Base-by-base conservation (phyloP, 306 rosid species). In the Ceratonia siliqua region DNA sequence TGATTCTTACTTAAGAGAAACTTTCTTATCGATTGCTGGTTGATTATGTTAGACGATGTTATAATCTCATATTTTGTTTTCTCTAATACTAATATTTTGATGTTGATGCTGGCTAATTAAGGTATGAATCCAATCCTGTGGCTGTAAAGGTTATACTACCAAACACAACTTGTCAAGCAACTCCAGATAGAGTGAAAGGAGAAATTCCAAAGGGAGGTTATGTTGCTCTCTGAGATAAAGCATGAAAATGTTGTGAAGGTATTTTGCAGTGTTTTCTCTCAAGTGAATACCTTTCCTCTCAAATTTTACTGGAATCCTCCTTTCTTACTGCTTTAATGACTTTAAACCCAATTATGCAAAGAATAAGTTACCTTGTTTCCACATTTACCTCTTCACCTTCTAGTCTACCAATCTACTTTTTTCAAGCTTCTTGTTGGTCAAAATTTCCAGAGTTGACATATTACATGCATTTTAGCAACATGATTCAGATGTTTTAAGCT, bases 161-260 rank as follows among this genome's bases (percentile, higher is more conserved):
- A 54, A 15, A n/a, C 39, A 70, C 30, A 77, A 43, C 80, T 35
- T 67, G 72, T 21, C 52, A 65, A 12, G 74, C 67, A 46, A 69
- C 72, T 69, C 53, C 55, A 52, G n/a, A n/a, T n/a, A n/a, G 82
- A 76, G 27, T 38, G 33, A 9, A 77, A 73, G 79, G 85, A 82
- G 42, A 82, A 38, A 48, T 87, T 87, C 54, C 84, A 82, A 72
- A 82, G 88, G 73, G 91, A 87, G 82, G 85, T 84, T 9, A 56
- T n/a, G 9, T 18, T 82, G 79, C 88, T 82, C 9, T 43, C 88
- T 20, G 82, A 61, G 73, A 52, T 75, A 42, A 77, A 79, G 49
- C 91, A 84, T 77, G 85, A 79, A 9, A 82, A 82, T 42, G 20
- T 87, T 62, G 82, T 84, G 24, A 72, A 79, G 88, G 91, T 87